These are phyloP conservation scores for Zygotorulaspora chibaensis DNA, from an alignment of 805 yeast genomes.

Conservation along the genomic window DNA sequence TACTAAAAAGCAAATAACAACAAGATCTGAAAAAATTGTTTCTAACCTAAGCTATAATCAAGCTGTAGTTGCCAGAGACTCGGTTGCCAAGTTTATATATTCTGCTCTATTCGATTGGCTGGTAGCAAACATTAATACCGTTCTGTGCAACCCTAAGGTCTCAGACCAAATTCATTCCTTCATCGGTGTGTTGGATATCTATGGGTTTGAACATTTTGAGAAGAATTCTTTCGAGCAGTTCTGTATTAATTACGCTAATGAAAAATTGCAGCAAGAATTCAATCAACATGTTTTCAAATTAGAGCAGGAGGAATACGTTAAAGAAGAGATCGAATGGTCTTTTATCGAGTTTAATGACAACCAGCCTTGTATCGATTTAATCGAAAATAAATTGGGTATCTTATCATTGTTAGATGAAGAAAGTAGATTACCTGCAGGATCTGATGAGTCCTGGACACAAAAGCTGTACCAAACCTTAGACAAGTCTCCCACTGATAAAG, in stretches of 20 bases:
- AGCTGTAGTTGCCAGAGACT: constrained; percentile 89
- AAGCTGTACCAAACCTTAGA: constrained; percentile 84
- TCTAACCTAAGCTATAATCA: constrained; percentile 79
- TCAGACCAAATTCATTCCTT: constrained; percentile 59
- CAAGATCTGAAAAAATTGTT: constrained; percentile 89
- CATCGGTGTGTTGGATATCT: constrained; percentile 95
- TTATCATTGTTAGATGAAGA: constrained; percentile 90
- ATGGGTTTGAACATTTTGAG: constrained; percentile 95
- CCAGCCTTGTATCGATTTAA: constrained; percentile 92
- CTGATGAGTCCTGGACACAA: constrained; percentile 87
- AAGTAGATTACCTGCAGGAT: constrained; percentile 88
- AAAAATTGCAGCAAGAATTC: constrained; percentile 94
- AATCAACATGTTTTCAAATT: constrained; percentile 96
- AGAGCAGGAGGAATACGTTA: constrained; percentile 92
- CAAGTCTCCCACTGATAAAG: constrained; percentile 68
- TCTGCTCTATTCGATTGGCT: constrained; percentile 94
- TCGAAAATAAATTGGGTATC: constrained; percentile 85
- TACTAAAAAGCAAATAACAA: constrained; percentile 83
- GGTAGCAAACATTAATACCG: constrained; percentile 75
- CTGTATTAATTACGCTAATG: constrained; percentile 96
- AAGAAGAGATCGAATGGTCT: constrained; percentile 94
- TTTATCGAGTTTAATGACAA: constrained; percentile 94
- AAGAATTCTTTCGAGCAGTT: constrained; percentile 94
- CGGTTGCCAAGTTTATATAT: constrained; percentile 91
- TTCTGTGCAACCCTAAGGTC: constrained; percentile 70